Evolutionary conservation across 106 monocot species (phyloP).

Genomic region (Amphibolis antarctica): DNA sequence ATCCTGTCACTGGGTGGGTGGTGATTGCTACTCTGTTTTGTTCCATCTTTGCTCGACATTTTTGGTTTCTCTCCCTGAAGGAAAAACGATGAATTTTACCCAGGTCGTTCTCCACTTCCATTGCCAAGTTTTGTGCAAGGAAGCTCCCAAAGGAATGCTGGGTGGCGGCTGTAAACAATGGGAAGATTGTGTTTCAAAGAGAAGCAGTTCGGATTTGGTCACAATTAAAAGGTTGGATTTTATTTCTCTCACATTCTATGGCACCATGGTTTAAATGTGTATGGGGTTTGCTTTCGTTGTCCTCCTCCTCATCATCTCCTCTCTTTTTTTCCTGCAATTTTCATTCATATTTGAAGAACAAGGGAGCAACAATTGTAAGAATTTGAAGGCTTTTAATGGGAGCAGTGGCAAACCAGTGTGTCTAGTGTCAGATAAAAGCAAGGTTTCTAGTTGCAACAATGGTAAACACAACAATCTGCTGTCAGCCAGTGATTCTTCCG

Average conservation of each 20-base stretch:
- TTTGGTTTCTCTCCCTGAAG: too few relatives aligned
- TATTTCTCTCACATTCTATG: not conserved
- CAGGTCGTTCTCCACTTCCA: conserved; percentile 20
- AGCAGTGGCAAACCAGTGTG: not conserved
- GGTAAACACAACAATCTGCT: not conserved
- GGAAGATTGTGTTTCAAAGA: conserved; percentile 46
- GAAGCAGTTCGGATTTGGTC: conserved; percentile 6
- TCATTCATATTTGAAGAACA: not conserved
- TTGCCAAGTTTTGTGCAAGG: conserved; percentile 47
- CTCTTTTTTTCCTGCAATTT: not conserved
- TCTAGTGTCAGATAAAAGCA: not conserved
- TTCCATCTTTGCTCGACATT: not conserved
- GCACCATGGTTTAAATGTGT: not conserved
- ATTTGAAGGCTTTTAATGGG: not conserved
- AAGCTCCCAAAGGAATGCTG: conserved; percentile 35
- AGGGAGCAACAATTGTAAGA: not conserved
- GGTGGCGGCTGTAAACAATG: conserved; percentile 45
- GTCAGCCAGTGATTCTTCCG: not conserved
- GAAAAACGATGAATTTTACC: not conserved
- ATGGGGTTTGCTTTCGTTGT: not conserved
- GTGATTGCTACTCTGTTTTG: not conserved
- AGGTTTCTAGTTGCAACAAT: not conserved
- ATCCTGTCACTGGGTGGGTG: conserved; percentile 16
- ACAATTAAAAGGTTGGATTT: not conserved
- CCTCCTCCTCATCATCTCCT: not conserved